phyloP scores from a whole-genome alignment of 2,329 filamentous ascomycete genomes.

The Nemania abortiva region DNA sequence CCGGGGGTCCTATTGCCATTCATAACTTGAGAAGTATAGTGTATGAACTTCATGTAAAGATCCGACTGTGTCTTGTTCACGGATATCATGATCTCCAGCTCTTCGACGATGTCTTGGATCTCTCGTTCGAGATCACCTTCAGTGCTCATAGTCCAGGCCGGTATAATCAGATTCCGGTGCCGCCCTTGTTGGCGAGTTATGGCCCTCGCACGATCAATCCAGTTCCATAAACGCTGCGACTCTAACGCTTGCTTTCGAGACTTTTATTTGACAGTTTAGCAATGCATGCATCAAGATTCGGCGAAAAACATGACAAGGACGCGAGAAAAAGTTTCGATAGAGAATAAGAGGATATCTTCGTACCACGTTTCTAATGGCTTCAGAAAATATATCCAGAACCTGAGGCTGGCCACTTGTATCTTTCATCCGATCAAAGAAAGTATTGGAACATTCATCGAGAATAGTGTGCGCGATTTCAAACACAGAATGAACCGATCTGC shows the following conservation, averaged over 20 bases:
- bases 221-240: conserved; percentile 17
- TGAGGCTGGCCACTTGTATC: conserved; percentile 48
- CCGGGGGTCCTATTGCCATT: background rate
- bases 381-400: conserved; percentile 51
- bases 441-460: conserved; percentile 54
- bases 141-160: conserved; percentile 17
- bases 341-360: conserved; percentile 1
- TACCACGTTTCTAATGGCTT: conserved; percentile 49
- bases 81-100: conserved; percentile 51
- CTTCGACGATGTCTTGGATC: conserved; percentile 51
- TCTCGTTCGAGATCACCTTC: conserved; percentile 51
- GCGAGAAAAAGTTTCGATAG: background rate
- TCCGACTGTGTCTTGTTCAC: conserved; percentile 46
- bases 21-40: conserved; percentile 9
- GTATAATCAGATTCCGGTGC: conserved; percentile 5
- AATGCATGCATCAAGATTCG: background rate
- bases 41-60: conserved; percentile 36
- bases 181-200: conserved; percentile 18
- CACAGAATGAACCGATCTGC: conserved; percentile 16
- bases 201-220: conserved; percentile 21
- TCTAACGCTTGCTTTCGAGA: conserved; percentile 20
- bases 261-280: conserved; percentile 34
- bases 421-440: conserved; percentile 53
- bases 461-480: conserved; percentile 50
- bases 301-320: background rate